Evolutionary conservation across 129 eudicot species (phyloP).

Genomic region (Cynara cardunculus): DNA sequence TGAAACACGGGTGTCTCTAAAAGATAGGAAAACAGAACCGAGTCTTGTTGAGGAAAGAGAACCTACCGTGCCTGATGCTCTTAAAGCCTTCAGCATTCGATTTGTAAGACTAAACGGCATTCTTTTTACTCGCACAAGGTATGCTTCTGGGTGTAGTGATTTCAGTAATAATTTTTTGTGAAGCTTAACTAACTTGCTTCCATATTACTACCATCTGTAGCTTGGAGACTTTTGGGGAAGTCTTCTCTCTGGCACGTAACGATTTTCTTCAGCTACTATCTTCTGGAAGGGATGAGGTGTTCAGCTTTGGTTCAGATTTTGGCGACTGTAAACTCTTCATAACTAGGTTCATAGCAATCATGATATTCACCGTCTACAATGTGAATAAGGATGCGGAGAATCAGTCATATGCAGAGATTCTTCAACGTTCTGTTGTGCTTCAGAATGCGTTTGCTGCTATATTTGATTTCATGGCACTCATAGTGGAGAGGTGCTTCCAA

Average conservation of each 20-base stretch:
- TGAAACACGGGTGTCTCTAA: constrained; percentile 43
- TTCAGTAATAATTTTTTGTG: not conserved
- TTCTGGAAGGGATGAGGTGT: constrained; percentile 57
- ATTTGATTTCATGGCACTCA: constrained; percentile 72
- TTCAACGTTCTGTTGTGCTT: constrained; percentile 82
- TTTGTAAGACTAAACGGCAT: constrained; percentile 87
- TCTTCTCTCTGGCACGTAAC: constrained; percentile 50
- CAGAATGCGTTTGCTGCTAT: constrained; percentile 76
- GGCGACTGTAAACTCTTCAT: constrained; percentile 62
- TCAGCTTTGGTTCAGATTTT: constrained; percentile 61
- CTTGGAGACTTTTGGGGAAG: constrained; percentile 86
- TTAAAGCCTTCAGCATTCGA: constrained; percentile 59
- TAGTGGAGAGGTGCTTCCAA: constrained; percentile 65
- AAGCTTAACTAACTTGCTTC: constrained; percentile 2
- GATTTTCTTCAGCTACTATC: constrained; percentile 67
- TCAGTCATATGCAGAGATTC: constrained; percentile 78
- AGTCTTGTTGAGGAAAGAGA: constrained; percentile 41
- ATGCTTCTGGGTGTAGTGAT: not conserved
- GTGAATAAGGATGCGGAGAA: constrained; percentile 71
- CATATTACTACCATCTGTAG: constrained; percentile 32
- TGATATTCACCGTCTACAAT: constrained; percentile 78
- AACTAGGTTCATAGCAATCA: constrained; percentile 62
- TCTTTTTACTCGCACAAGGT: constrained; percentile 97
- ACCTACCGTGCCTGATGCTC: constrained; percentile 35
- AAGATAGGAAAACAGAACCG: constrained; percentile 50